Base-by-base conservation (phyloP, 2,329 filamentous ascomycete species). In the Claviceps purpurea region DNA sequence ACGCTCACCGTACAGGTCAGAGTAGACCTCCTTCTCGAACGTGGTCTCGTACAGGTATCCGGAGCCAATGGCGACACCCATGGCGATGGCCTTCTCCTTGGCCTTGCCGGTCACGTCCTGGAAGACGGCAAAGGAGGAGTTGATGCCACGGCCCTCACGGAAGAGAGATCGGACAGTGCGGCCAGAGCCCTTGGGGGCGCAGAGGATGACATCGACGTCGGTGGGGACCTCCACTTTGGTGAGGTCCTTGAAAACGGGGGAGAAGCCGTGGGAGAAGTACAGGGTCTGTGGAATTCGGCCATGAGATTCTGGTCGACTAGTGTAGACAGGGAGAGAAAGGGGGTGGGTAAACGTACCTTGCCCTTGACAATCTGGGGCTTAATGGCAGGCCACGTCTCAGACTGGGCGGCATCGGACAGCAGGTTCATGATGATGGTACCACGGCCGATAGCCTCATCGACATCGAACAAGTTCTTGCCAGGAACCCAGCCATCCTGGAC, bases 181-280 rank as follows among this genome's bases (percentile, higher is more conserved):
- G 73, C 93, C 93, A 70, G 91, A 97, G 68, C 93, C 93, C 84
- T 98, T 98, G 76, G 93, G 93, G 61, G 93, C 93, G 67, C 95
- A 90, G 70, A 98, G 91, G 81, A 98, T 98, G 73, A 98, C 93
- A 73, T 98, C 93, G 69, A 98, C 87, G 76, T 97, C 87, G 61
- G 72, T 81, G 74, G 93, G 93, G 58, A 96, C 88, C 58, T 98
- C 93, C 70, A 98, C 93, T 75, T 96, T 95, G 81, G 93, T 98
- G 70, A 93, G 84, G 72, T 95, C 85, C 81, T 96, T 96, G 88
- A 98, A 98, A 74, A 98, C 90, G 70, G 93, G 93, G 58, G 93
- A 97, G 87, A 98, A 98, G 68, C 93, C 93, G 83, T 98, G 93
- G 63, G 93, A 97, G 83, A 98, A 98, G 86, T 98, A 98, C 64